Percentiles rank a stretch among this genome's conserved stretches.
These are phyloP conservation scores for Ogataea methanolica DNA, from an alignment of 805 yeast genomes.

Conservation along the genomic window DNA sequence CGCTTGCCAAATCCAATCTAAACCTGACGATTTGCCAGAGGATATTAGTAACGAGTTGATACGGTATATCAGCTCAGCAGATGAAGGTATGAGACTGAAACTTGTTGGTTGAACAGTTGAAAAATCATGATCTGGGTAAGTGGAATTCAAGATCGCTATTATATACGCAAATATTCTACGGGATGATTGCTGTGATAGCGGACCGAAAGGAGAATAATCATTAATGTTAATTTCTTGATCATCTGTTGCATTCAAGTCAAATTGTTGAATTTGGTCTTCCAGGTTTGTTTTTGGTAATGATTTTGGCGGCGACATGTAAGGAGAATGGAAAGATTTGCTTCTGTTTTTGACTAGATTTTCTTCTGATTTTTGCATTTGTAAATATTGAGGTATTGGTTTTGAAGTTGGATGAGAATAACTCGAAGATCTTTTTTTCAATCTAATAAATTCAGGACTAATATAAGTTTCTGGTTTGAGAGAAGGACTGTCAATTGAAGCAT, in stretches of 20 bases:
- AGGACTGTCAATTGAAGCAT: constrained; percentile 8
- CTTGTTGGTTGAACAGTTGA: constrained; percentile 77
- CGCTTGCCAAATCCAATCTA: constrained; percentile 78
- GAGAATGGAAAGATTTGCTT: constrained; percentile 28
- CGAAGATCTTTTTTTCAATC: constrained; percentile 29
- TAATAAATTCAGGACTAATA: constrained; percentile 27
- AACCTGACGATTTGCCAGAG: constrained; percentile 51
- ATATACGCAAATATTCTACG: constrained; percentile 87
- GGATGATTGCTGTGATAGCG: constrained; percentile 78
- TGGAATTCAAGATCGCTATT: constrained; percentile 84
- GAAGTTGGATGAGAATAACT: constrained; percentile 27
- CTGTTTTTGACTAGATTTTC: constrained; percentile 15
- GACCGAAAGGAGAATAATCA: constrained; percentile 75
- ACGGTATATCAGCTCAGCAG: constrained; percentile 49
- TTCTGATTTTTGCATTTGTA: constrained; percentile 7
- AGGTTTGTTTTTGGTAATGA: constrained; percentile 14
- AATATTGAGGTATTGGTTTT: constrained; percentile 8
- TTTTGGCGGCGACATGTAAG: constrained; percentile 22
- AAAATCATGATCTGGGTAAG: constrained; percentile 96
- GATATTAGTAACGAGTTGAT: constrained; percentile 76
- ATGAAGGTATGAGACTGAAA: constrained; percentile 53
- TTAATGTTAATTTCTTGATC: neutral
- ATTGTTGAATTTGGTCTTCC: constrained; percentile 1
- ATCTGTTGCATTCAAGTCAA: constrained; percentile 2
- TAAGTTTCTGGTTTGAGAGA: constrained; percentile 6